phyloP scores from a whole-genome alignment of 169 alveolate species.

The Amoebophrya sp. region DNA sequence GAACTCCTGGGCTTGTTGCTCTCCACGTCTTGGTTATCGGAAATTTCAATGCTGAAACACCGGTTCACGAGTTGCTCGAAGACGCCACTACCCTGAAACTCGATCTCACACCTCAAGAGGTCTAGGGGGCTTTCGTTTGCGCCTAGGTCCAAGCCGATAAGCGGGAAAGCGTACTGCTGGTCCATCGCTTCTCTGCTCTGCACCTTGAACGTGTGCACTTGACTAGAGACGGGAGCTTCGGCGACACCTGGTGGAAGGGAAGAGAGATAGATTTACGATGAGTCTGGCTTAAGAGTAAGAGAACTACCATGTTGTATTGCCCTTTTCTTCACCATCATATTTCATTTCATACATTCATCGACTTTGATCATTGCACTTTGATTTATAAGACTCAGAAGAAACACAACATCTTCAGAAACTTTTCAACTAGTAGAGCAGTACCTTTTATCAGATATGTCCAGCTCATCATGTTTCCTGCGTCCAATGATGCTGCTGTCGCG shows the following conservation, averaged over 20 bases:
- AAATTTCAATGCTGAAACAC: conserved; percentile 43
- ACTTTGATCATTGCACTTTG: neutral
- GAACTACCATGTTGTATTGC: no score
- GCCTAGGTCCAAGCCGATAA: conserved; percentile 1
- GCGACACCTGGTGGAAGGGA: conserved; percentile 66
- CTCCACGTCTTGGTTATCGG: neutral
- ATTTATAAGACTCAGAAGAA: neutral
- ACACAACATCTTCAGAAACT: no score
- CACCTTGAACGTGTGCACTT: conserved; percentile 62
- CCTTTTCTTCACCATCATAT: no score
- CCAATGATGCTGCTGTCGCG: neutral
- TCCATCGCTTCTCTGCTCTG: conserved; percentile 57
- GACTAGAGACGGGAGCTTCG: conserved; percentile 66
- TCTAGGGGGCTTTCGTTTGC: neutral
- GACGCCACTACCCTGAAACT: conserved; percentile 38
- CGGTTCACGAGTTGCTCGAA: conserved; percentile 42
- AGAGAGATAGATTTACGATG: no score
- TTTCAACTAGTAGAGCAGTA: neutral
- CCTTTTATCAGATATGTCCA: conserved; percentile 1
- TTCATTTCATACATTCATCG: no score
- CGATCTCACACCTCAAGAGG: conserved; percentile 39
- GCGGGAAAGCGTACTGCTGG: neutral
- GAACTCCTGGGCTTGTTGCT: neutral
- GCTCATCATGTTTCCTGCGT: conserved; percentile 7
- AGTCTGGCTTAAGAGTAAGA: no score